phyloP scores from a whole-genome alignment of 768 basidiomycete genomes.

The Piloderma croceum region DNA sequence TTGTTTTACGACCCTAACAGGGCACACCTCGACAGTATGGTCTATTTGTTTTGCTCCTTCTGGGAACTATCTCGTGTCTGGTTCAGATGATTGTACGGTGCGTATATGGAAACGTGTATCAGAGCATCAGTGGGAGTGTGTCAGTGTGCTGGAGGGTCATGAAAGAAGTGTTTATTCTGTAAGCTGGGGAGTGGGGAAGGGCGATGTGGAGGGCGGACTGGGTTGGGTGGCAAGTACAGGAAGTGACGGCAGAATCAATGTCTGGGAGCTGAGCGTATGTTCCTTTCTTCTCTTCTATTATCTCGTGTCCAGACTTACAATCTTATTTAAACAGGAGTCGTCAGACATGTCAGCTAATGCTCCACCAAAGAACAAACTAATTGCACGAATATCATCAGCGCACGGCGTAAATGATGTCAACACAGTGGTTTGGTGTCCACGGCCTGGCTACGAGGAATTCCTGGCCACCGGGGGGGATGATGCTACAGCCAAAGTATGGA shows the following conservation, averaged over 20 bases:
- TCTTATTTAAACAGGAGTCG: no score
- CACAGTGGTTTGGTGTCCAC: slow-evolving; percentile 75
- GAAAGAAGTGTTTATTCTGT: slow-evolving; percentile 77
- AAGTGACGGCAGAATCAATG: slow-evolving; percentile 75
- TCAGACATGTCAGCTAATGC: no score
- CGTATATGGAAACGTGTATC: slow-evolving; percentile 75
- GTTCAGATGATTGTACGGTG: slow-evolving; percentile 80
- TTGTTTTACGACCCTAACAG: slow-evolving; percentile 73
- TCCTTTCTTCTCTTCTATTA: not conserved
- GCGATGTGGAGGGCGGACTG: slow-evolving; percentile 33
- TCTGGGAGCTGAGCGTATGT: slow-evolving; percentile 73
- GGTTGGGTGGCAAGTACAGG: slow-evolving; percentile 86
- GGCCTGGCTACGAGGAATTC: slow-evolving; percentile 55
- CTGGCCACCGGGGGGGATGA: slow-evolving; percentile 87
- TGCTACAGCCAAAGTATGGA: slow-evolving; percentile 79
- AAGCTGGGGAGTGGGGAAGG: slow-evolving; percentile 54
- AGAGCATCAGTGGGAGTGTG: slow-evolving; percentile 59
- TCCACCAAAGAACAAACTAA: slow-evolving; percentile 37
- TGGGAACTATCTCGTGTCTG: slow-evolving; percentile 78
- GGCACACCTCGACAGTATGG: slow-evolving; percentile 91
- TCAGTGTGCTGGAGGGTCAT: slow-evolving; percentile 56
- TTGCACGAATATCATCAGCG: slow-evolving; percentile 55
- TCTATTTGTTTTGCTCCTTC: slow-evolving; percentile 74
- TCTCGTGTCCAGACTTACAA: not conserved
- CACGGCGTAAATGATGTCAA: slow-evolving; percentile 89